These are phyloP conservation scores for Ulota crispa DNA, from an alignment of 225 moss, liverwort and hornwort species.

Conservation along the genomic window DNA sequence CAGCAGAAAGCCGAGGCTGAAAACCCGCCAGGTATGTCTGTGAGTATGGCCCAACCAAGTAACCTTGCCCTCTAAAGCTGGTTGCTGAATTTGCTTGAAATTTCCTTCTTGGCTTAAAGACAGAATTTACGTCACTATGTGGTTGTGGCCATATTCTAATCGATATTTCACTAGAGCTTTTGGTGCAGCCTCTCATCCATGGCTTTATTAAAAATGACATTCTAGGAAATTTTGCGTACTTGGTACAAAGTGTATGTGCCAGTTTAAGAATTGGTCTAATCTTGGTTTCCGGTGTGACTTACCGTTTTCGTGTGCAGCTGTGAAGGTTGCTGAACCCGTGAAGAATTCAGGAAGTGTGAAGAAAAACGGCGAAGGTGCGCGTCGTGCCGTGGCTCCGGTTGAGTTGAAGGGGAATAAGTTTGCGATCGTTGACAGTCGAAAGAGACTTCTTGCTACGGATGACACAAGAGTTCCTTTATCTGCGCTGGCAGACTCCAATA, in stretches of 20 bases:
- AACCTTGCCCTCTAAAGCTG: background rate
- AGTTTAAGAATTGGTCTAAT: background rate
- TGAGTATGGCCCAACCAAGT: background rate
- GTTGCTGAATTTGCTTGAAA: background rate
- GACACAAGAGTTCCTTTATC: slow-evolving; percentile 38
- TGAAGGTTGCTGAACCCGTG: slow-evolving; percentile 20
- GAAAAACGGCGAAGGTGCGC: slow-evolving; percentile 9
- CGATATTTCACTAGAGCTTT: background rate
- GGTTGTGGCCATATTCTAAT: background rate
- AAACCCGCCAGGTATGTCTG: slow-evolving; percentile 22
- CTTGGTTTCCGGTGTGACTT: background rate
- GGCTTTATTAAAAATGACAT: background rate
- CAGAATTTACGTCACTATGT: too few species aligned
- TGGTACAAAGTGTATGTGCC: too few species aligned
- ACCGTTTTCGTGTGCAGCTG: slow-evolving; percentile 1
- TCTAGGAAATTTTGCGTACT: background rate
- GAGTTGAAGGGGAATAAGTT: slow-evolving; percentile 14
- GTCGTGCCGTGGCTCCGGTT: slow-evolving; percentile 15
- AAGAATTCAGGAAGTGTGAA: slow-evolving; percentile 7
- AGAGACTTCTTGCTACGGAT: slow-evolving; percentile 29
- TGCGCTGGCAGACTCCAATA: slow-evolving; percentile 1
- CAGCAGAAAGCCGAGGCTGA: background rate
- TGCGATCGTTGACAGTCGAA: slow-evolving; percentile 27
- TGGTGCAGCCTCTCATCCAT: background rate
- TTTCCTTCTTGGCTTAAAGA: background rate